These are phyloP conservation scores for Phytophthora meadii DNA, from an alignment of 352 stramenopile genomes.

Conservation along the genomic window DNA sequence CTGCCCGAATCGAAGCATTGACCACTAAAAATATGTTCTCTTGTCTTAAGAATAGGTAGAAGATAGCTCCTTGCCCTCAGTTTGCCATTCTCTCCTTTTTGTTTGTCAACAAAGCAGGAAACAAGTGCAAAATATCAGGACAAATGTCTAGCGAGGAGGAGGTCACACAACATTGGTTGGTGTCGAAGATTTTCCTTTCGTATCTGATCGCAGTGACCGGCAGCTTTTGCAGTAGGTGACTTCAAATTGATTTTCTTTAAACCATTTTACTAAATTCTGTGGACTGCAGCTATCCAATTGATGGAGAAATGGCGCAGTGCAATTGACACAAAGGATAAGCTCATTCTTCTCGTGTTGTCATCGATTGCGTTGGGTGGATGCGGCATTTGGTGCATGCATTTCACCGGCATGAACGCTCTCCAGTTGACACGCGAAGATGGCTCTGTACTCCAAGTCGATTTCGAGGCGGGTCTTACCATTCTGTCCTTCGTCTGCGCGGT, in stretches of 20 bases:
- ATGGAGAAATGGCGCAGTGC: slow-evolving; percentile 78
- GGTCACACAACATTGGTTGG: slow-evolving; percentile 53
- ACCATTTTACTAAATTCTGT: neutral
- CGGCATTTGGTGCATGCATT: slow-evolving; percentile 81
- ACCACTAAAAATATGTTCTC: slow-evolving; percentile 8
- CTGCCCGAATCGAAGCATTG: too few species aligned
- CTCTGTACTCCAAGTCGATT: slow-evolving; percentile 48
- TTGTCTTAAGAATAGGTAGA: too few species aligned
- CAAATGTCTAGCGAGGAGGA: slow-evolving; percentile 18
- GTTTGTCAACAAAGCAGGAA: too few species aligned
- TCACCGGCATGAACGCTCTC: slow-evolving; percentile 71
- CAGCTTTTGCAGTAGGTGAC: slow-evolving; percentile 57
- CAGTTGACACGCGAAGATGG: slow-evolving; percentile 44
- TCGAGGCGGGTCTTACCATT: slow-evolving; percentile 62
- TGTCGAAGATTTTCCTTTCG: slow-evolving; percentile 52
- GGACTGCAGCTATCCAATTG: slow-evolving; percentile 57
- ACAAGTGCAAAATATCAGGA: too few species aligned
- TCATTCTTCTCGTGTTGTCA: slow-evolving; percentile 49
- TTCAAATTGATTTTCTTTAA: neutral
- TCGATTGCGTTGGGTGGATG: slow-evolving; percentile 58
- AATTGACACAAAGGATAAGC: slow-evolving; percentile 39
- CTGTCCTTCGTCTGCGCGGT: slow-evolving; percentile 65
- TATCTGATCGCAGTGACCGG: slow-evolving; percentile 63
- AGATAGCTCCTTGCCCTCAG: too few species aligned
- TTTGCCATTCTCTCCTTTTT: too few species aligned